These are phyloP conservation scores for Podospora tetraspora DNA, from an alignment of 495 filamentous ascomycete species.

Conservation along the genomic window DNA sequence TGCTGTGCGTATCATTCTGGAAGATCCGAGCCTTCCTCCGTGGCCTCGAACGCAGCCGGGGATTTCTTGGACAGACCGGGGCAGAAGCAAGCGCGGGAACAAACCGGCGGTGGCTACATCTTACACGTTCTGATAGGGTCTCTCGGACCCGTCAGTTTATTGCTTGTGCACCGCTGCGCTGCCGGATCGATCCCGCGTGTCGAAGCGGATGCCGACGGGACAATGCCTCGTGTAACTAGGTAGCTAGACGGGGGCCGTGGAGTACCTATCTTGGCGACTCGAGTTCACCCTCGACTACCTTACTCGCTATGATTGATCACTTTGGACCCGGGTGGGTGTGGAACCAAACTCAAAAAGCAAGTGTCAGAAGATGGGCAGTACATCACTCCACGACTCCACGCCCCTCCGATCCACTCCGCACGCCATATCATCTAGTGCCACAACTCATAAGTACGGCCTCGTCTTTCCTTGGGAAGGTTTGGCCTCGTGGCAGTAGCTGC, in stretches of 20 bases:
- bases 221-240: not conserved
- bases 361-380: not conserved
- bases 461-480: not conserved
- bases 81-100: not conserved
- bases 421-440: not conserved
- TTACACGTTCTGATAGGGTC: not conserved
- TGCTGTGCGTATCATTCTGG: not conserved
- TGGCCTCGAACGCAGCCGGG: not conserved
- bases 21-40: not conserved
- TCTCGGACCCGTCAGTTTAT: not conserved
- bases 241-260: not conserved
- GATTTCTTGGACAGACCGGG: not conserved
- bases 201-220: not conserved
- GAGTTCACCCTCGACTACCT: not conserved
- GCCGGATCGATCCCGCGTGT: not conserved
- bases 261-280: not conserved
- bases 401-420: not conserved
- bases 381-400: not conserved
- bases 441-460: not conserved
- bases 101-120: not conserved
- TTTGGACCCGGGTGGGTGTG: not conserved
- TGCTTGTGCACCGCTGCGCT: not conserved
- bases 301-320: not conserved
- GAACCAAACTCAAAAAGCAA: not conserved
- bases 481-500: not conserved